phyloP scores from a whole-genome alignment of 208 protist genomes.

The Angomonas desouzai region DNA sequence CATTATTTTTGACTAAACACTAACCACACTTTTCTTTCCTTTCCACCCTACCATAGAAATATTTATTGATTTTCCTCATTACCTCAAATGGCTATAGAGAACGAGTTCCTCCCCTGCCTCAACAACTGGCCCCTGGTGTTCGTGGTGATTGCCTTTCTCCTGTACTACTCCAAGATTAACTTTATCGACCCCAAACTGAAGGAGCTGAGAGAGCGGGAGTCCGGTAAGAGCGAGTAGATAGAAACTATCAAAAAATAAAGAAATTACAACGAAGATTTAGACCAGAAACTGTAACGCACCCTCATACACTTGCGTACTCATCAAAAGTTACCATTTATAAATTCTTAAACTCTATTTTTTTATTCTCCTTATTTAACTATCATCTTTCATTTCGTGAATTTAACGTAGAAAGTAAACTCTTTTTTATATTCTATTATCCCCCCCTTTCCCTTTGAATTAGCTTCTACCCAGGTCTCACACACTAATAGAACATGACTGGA shows the following conservation, averaged over 20 bases:
- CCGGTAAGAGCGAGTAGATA: not conserved
- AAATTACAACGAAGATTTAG: too few relatives aligned
- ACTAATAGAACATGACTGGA: too few relatives aligned
- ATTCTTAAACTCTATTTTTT: constrained; percentile 4
- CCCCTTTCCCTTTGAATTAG: not conserved
- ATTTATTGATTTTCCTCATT: not conserved
- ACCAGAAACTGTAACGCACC: not conserved
- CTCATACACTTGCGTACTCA: too few relatives aligned
- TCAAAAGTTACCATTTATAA: not conserved
- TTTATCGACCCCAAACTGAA: constrained; percentile 28
- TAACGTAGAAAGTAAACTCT: too few relatives aligned
- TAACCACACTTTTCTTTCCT: not conserved
- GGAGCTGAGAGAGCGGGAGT: constrained; percentile 16
- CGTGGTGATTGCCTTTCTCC: constrained; percentile 16
- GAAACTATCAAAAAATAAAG: not conserved
- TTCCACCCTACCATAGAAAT: too few relatives aligned
- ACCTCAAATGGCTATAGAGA: constrained; percentile 25
- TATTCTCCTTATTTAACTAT: constrained; percentile 1
- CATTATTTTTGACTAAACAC: too few relatives aligned
- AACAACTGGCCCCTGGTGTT: constrained; percentile 59
- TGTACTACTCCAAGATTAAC: constrained; percentile 16
- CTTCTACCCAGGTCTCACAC: too few relatives aligned
- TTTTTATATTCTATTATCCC: constrained; percentile 1
- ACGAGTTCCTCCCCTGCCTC: constrained; percentile 43
- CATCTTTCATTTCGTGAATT: too few relatives aligned